Evolutionary conservation across 371 early-diverging fungal species (phyloP), one percentile per base, ranked within the genome.

Genomic region (Mortierella sp.): DNA sequence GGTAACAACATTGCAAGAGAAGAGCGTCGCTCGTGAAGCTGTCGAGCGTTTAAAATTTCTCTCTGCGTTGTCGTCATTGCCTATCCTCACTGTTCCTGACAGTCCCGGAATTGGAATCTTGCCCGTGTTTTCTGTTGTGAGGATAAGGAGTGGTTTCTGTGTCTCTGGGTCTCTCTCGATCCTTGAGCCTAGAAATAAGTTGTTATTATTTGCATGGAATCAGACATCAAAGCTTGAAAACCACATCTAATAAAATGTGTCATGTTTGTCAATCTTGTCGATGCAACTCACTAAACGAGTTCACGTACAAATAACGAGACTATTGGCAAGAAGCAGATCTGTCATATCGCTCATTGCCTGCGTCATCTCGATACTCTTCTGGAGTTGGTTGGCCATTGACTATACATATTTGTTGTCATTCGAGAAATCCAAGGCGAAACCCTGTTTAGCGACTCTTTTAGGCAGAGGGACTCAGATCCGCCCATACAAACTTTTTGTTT

Each of bases 301-400:
- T 12, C 3, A 14, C 58, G 48, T 60, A 76, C 76, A 51, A 46
- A 76, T 69, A 15, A 26, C 63, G 28, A 76, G 28, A 37, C 60
- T 70, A 41, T 55, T 56, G 43, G 60, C 46, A 21, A 76, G 65
- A 34, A 76, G 51, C 48, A 69, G 31, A 8, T 76, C 76, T 57
- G 64, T 60, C 76, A 76, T 76, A 24, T 50, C 54, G 47, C 68
- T 76, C 76, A 76, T 76, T 12, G 64, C 53, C 28, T 69, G 64
- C 12, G 70, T 61, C 76, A 76, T 76, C n/a, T 69, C 76, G 54
- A 76, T 51, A 55, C 76, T 69, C 43, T 76, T 69, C 14, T 60
- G 55, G 14, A 76, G 42, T 11, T 69, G 70, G 34, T 65, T 76
- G 3, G 76, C 64, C 65, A 76, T 52, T 2, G 70, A 59, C 76